Percentiles rank a stretch among this genome's conserved stretches.
These are phyloP conservation scores for Nemania sp. DNA, from an alignment of 2,329 filamentous ascomycete species.

Conservation along the genomic window DNA sequence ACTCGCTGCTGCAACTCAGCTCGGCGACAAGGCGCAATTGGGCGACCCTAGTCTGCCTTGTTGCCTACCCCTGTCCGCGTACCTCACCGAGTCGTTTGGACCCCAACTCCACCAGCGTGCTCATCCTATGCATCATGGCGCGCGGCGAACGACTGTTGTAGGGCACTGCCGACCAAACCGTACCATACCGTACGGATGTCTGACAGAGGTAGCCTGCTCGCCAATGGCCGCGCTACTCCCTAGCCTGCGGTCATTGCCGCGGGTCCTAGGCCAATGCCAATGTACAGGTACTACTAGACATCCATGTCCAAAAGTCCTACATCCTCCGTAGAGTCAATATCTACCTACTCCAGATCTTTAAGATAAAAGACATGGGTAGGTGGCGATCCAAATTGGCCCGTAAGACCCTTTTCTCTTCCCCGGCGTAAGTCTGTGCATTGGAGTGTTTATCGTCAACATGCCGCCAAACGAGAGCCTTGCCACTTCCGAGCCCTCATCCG, in stretches of 20 bases:
- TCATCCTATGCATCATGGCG: constrained; percentile 37
- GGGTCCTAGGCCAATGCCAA: constrained; percentile 30
- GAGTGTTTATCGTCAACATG: constrained; percentile 29
- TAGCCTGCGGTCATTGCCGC: constrained; percentile 36
- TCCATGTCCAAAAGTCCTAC: constrained; percentile 40
- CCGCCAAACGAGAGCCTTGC: constrained; percentile 33
- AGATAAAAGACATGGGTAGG: constrained; percentile 40
- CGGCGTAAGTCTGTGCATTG: constrained; percentile 28
- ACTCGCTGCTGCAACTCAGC: constrained; percentile 39
- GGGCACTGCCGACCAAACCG: constrained; percentile 37
- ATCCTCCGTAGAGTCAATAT: constrained; percentile 32
- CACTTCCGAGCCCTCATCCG: constrained; percentile 30
- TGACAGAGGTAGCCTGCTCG: constrained; percentile 36
- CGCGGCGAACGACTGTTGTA: constrained; percentile 36
- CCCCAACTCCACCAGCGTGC: constrained; percentile 39
- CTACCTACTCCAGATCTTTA: constrained; percentile 29
- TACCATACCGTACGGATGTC: constrained; percentile 32
- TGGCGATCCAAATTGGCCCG: constrained; percentile 36
- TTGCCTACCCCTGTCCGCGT: constrained; percentile 38
- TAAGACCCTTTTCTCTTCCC: constrained; percentile 32
- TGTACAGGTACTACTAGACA: constrained; percentile 36
- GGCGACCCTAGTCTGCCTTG: constrained; percentile 41
- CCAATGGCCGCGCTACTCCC: constrained; percentile 34
- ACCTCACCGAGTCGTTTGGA: constrained; percentile 41
- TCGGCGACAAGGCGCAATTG: constrained; percentile 40